phyloP scores from a whole-genome alignment of 495 filamentous ascomycete species.

The Pseudevernia furfuracea region DNA sequence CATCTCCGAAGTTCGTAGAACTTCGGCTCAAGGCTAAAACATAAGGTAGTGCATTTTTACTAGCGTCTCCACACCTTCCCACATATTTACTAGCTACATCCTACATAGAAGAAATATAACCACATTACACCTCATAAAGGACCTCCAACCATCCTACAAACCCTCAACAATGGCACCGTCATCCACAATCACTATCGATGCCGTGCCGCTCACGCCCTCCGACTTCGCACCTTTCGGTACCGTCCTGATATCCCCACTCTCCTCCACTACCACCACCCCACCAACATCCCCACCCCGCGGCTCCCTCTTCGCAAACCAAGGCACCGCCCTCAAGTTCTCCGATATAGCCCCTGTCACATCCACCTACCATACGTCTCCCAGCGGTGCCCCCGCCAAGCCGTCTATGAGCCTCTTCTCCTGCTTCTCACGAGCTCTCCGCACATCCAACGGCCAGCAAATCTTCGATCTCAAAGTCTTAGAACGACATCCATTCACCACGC shows the following conservation, averaged over 20 bases:
- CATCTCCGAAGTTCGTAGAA: neutral
- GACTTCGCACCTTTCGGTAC: conserved; percentile 77
- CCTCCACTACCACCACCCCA: conserved; percentile 32
- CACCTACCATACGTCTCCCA: conserved; percentile 59
- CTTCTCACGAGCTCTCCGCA: conserved; percentile 52
- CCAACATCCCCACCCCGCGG: conserved; percentile 36
- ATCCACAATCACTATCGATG: conserved; percentile 30
- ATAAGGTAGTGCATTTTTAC: too few species aligned
- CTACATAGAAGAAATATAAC: too few species aligned
- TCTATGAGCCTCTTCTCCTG: conserved; percentile 88
- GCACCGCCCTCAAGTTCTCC: conserved; percentile 76
- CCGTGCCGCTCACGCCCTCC: conserved; percentile 51
- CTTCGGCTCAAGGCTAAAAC: too few species aligned
- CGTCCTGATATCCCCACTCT: conserved; percentile 65
- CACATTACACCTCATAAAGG: neutral
- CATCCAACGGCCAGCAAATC: conserved; percentile 20
- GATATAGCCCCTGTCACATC: conserved; percentile 65
- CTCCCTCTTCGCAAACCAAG: conserved; percentile 62
- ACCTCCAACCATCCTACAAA: neutral
- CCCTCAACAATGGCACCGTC: conserved; percentile 3
- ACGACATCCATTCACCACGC: conserved; percentile 86
- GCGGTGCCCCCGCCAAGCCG: conserved; percentile 48
- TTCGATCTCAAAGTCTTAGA: conserved; percentile 76
- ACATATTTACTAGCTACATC: too few species aligned
- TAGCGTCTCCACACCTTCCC: too few species aligned